Conservation (phyloP, 208 protist genomes). For the Trichomonas vaginalis region DNA sequence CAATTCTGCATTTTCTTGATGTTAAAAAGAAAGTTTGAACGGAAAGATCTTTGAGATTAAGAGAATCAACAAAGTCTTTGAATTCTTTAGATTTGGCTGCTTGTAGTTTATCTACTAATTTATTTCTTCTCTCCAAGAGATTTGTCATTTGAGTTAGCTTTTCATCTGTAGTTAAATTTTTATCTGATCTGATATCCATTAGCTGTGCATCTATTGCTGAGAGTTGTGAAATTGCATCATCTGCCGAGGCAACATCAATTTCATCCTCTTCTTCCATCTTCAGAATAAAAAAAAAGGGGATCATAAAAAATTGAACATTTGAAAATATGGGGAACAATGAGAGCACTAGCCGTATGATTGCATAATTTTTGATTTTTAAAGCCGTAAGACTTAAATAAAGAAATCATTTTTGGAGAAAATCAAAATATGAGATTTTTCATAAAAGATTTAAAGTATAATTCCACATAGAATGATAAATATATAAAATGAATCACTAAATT, state of each 20-base stretch:
- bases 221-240: not conserved
- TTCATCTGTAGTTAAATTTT: not conserved
- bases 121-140: not conserved
- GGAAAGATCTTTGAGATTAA: not conserved
- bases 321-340: too few relatives aligned
- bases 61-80: not conserved
- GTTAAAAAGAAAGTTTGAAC: not conserved
- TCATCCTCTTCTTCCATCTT: not conserved
- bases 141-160: not conserved
- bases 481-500: too few relatives aligned
- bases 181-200: not conserved
- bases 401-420: too few relatives aligned
- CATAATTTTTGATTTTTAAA: too few relatives aligned
- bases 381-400: too few relatives aligned
- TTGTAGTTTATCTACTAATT: not conserved
- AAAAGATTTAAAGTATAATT: too few relatives aligned
- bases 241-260: not conserved
- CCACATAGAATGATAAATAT: too few relatives aligned
- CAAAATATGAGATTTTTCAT: too few relatives aligned
- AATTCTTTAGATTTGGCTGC: not conserved
- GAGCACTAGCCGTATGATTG: too few relatives aligned
- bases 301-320: too few relatives aligned
- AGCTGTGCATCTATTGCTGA: not conserved
- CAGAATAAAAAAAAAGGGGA: too few relatives aligned
- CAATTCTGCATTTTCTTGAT: not conserved